Conservation (phyloP, 2,329 filamentous ascomycete genomes). For the Fusarium citri region DNA sequence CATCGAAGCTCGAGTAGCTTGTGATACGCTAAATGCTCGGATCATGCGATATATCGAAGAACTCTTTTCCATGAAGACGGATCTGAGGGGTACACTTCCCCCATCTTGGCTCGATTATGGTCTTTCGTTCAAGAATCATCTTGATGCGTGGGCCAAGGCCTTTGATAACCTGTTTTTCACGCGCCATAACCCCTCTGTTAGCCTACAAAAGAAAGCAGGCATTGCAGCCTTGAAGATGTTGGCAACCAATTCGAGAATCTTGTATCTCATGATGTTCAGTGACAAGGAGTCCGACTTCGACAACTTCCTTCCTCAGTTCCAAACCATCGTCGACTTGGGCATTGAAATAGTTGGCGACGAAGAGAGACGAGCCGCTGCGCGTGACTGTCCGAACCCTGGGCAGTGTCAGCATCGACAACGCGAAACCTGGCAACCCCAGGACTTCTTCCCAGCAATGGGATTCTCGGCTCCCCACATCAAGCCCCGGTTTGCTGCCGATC, state of each 20-base stretch:
- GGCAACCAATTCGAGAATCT: constrained; percentile 67
- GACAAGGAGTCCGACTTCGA: constrained; percentile 70
- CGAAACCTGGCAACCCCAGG: constrained; percentile 23
- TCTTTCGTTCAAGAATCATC: constrained; percentile 59
- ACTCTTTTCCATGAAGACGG: constrained; percentile 60
- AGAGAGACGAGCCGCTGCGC: constrained; percentile 62
- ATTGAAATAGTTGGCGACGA: constrained; percentile 70
- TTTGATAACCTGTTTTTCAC: constrained; percentile 67
- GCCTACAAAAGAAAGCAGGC: constrained; percentile 67
- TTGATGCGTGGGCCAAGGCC: constrained; percentile 66
- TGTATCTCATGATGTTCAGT: constrained; percentile 71
- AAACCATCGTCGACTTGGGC: constrained; percentile 67
- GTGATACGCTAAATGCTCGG: constrained; percentile 67
- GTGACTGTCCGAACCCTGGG: constrained; percentile 57
- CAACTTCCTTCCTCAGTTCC: constrained; percentile 63
- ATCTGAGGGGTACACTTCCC: constrained; percentile 66
- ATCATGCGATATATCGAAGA: constrained; percentile 70
- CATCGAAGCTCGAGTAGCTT: constrained; percentile 66
- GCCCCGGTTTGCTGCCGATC: constrained; percentile 71
- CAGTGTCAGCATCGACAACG: constrained; percentile 56
- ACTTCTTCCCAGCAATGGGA: constrained; percentile 56
- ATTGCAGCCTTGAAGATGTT: constrained; percentile 73
- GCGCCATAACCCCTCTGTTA: constrained; percentile 61
- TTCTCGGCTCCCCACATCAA: constrained; percentile 65
- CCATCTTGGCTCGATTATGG: constrained; percentile 61